These are phyloP conservation scores for Paradendryphiella salina DNA, from an alignment of 2,329 filamentous ascomycete genomes.

Conservation along the genomic window DNA sequence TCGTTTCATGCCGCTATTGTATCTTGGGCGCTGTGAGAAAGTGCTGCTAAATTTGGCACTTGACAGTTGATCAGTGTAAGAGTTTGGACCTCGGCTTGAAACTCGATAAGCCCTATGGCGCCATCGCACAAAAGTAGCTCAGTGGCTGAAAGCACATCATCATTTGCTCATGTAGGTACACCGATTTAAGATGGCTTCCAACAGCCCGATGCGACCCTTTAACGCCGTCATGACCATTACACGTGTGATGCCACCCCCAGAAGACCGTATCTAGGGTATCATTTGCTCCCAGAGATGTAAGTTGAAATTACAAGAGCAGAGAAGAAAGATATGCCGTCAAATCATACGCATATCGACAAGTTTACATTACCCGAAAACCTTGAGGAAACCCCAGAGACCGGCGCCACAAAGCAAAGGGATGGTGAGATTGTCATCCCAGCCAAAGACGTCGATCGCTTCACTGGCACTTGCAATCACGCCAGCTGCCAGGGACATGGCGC, in stretches of 20 bases:
- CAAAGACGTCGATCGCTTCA: slow-evolving; percentile 87
- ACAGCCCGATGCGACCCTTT: slow-evolving; percentile 2
- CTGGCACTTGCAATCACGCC: slow-evolving; percentile 87
- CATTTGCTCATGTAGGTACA: slow-evolving; percentile 4
- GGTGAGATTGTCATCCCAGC: slow-evolving; percentile 96
- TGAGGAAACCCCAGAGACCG: slow-evolving; percentile 89
- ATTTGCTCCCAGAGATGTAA: slow-evolving; percentile 9
- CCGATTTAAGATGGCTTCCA: slow-evolving; percentile 1
- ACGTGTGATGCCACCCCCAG: slow-evolving; percentile 8
- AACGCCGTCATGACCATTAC: slow-evolving; percentile 13
- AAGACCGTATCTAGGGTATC: slow-evolving; percentile 20
- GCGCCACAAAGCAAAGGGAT: slow-evolving; percentile 89
- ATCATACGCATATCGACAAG: not conserved
- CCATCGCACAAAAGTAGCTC: slow-evolving; percentile 14
- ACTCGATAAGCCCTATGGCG: slow-evolving; percentile 20
- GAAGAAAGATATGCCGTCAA: slow-evolving; percentile 14
- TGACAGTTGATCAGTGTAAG: slow-evolving; percentile 3
- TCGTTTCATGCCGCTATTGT: not conserved
- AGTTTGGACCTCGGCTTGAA: slow-evolving; percentile 22
- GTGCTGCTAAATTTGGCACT: slow-evolving; percentile 12
- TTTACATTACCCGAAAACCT: slow-evolving; percentile 66
- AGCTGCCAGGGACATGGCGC: slow-evolving; percentile 80
- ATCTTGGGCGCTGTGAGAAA: not conserved
- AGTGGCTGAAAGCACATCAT: slow-evolving; percentile 18
- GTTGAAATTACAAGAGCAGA: slow-evolving; percentile 15